These are phyloP conservation scores for Amanita pallidorosea DNA, from an alignment of 768 basidiomycete species.

Conservation along the genomic window DNA sequence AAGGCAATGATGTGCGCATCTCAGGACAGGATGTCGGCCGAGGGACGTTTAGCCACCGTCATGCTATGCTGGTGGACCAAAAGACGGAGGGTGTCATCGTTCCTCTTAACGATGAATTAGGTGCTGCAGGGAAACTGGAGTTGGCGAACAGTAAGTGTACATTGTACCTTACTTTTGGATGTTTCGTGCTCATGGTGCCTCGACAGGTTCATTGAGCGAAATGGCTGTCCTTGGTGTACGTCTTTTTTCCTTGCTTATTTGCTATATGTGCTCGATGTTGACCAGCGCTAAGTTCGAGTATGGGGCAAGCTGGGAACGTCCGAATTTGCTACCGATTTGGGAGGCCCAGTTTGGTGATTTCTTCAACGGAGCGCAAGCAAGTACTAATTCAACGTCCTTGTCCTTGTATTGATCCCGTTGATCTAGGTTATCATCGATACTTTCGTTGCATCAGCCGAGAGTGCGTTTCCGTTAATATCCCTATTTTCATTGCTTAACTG, in stretches of 20 bases:
- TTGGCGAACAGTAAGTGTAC: constrained; percentile 71
- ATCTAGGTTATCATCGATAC: constrained; percentile 76
- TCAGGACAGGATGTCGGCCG: constrained; percentile 91
- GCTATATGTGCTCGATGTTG: background rate
- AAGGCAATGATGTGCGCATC: constrained; percentile 77
- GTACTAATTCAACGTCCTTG: background rate
- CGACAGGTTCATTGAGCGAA: constrained; percentile 74
- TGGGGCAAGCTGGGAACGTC: constrained; percentile 83
- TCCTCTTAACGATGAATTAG: constrained; percentile 66
- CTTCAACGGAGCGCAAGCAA: constrained; percentile 74
- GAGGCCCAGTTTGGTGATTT: constrained; percentile 91
- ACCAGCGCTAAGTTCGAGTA: constrained; percentile 61
- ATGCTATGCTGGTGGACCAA: constrained; percentile 91
- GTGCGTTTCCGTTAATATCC: constrained; percentile 29
- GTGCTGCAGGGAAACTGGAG: constrained; percentile 59
- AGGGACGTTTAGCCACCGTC: constrained; percentile 83
- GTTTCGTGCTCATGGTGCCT: background rate
- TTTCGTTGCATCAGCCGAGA: constrained; percentile 75
- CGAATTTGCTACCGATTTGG: constrained; percentile 78
- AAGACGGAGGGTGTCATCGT: constrained; percentile 69
- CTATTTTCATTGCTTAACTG: constrained; percentile 15
- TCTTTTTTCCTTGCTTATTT: constrained; percentile 2
- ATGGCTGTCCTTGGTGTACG: constrained; percentile 80
- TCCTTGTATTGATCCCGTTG: background rate
- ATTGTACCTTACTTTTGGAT: background rate